These are phyloP conservation scores for Fusarium mangiferae DNA, from an alignment of 2,329 filamentous ascomycete species.

Conservation along the genomic window DNA sequence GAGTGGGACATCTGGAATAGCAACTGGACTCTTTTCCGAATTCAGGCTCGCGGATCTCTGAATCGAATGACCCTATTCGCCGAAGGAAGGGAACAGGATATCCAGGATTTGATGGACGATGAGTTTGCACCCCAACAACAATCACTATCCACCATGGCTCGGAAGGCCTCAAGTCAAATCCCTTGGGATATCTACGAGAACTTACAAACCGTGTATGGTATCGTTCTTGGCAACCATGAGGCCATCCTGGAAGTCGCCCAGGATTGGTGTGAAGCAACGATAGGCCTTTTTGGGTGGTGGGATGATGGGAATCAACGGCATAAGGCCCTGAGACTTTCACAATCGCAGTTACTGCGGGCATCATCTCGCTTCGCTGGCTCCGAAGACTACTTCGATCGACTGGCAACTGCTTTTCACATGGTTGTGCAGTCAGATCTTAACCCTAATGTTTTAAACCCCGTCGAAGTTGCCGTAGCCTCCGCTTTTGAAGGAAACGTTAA, in stretches of 20 bases:
- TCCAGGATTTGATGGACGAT: conserved; percentile 45
- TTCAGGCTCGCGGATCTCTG: conserved; percentile 75
- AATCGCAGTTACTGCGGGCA: conserved; percentile 52
- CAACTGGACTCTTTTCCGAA: conserved; percentile 87
- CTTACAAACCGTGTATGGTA: conserved; percentile 81
- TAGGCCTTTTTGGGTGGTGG: conserved; percentile 92
- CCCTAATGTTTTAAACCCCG: conserved; percentile 77
- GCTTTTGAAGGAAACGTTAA: conserved; percentile 85
- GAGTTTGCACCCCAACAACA: conserved; percentile 55
- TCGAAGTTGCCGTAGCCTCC: conserved; percentile 85
- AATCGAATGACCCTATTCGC: conserved; percentile 80
- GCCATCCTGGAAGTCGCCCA: conserved; percentile 81
- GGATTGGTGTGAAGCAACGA: conserved; percentile 91
- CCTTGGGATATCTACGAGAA: conserved; percentile 93
- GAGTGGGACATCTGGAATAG: conserved; percentile 86
- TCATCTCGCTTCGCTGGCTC: conserved; percentile 60
- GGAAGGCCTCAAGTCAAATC: conserved; percentile 85
- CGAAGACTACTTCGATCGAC: conserved; percentile 77
- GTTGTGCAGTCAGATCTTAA: conserved; percentile 76
- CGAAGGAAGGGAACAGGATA: conserved; percentile 72
- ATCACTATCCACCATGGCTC: conserved; percentile 71
- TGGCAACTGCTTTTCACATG: conserved; percentile 77
- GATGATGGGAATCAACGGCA: conserved; percentile 73
- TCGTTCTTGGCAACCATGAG: conserved; percentile 79
- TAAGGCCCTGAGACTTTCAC: conserved; percentile 54